These are phyloP conservation scores for Pyrenopolyporus hunteri DNA, from an alignment of 495 filamentous ascomycete species.

Conservation along the genomic window DNA sequence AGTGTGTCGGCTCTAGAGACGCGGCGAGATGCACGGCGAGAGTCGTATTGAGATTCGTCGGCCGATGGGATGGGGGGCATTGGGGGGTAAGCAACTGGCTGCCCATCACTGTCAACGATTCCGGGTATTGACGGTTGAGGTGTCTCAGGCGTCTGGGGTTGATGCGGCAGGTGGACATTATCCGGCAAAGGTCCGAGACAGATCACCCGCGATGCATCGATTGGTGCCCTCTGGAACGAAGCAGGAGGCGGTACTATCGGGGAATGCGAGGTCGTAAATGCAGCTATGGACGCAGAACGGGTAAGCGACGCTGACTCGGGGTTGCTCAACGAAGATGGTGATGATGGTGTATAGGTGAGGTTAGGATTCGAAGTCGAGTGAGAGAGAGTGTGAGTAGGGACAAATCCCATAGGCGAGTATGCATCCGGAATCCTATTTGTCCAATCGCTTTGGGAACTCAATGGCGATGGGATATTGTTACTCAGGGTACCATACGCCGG, in stretches of 20 bases:
- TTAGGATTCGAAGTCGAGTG: slow-evolving; percentile 39
- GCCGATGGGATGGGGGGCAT: slow-evolving; percentile 27
- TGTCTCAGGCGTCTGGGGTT: slow-evolving; percentile 10
- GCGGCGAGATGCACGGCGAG: slow-evolving; percentile 22
- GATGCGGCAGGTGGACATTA: slow-evolving; percentile 53
- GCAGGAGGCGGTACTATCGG: slow-evolving; percentile 43
- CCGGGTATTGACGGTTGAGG: slow-evolving; percentile 42
- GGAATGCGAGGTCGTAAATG: slow-evolving; percentile 40
- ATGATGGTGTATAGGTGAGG: slow-evolving; percentile 45
- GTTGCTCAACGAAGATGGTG: slow-evolving; percentile 42
- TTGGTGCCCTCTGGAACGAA: slow-evolving; percentile 52
- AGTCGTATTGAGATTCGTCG: slow-evolving; percentile 11
- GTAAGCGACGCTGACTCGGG: slow-evolving; percentile 44
- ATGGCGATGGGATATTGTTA: slow-evolving; percentile 52
- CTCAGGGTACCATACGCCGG: slow-evolving; percentile 50
- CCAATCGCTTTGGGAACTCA: slow-evolving; percentile 53
- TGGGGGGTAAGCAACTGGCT: slow-evolving; percentile 27
- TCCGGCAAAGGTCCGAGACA: slow-evolving; percentile 59
- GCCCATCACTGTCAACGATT: slow-evolving; percentile 43
- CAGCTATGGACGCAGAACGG: slow-evolving; percentile 43
- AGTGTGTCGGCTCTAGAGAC: slow-evolving; percentile 52
- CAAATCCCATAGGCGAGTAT: slow-evolving; percentile 50
- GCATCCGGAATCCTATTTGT: slow-evolving; percentile 45
- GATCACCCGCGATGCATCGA: slow-evolving; percentile 57
- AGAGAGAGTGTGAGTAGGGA: slow-evolving; percentile 40